These are phyloP conservation scores for Spizellomyces punctatus DNA, from an alignment of 192 early-diverging fungal genomes.

Conservation along the genomic window DNA sequence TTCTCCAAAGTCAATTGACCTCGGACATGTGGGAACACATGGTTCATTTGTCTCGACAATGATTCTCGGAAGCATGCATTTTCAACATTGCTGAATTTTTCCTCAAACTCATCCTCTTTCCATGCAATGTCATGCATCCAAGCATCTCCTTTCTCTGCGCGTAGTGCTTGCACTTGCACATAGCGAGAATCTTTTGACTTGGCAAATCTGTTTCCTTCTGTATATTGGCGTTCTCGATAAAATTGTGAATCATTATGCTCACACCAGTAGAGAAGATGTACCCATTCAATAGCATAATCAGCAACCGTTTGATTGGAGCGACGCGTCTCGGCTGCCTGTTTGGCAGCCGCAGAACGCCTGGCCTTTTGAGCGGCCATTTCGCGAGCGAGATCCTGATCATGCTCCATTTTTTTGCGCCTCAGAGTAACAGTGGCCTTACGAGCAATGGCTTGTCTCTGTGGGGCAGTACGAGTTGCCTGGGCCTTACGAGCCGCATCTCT, in stretches of 20 bases:
- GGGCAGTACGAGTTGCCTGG: neutral
- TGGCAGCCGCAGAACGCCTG: neutral
- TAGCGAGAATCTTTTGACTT: conserved; percentile 8
- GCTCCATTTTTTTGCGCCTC: neutral
- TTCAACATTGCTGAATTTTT: neutral
- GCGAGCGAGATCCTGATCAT: neutral
- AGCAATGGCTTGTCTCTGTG: neutral
- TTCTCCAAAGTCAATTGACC: conserved; percentile 6
- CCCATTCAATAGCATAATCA: conserved; percentile 9
- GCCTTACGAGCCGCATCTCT: neutral
- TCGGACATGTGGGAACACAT: conserved; percentile 1
- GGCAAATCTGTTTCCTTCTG: conserved; percentile 7
- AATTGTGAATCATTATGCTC: conserved; percentile 1
- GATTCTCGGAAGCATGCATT: conserved; percentile 1
- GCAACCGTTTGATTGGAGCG: neutral
- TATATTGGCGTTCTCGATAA: conserved; percentile 16
- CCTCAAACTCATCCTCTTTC: conserved; percentile 20
- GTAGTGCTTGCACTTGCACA: neutral
- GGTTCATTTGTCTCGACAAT: neutral
- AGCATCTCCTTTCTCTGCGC: neutral
- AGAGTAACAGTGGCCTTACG: neutral
- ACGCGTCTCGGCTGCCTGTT: neutral
- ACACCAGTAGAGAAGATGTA: conserved; percentile 10
- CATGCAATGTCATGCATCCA: neutral
- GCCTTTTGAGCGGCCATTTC: neutral